Percentiles rank a stretch among this genome's conserved stretches.
These are phyloP conservation scores for Tetraselmis striata DNA, from an alignment of 139 green algal species.

Conservation along the genomic window DNA sequence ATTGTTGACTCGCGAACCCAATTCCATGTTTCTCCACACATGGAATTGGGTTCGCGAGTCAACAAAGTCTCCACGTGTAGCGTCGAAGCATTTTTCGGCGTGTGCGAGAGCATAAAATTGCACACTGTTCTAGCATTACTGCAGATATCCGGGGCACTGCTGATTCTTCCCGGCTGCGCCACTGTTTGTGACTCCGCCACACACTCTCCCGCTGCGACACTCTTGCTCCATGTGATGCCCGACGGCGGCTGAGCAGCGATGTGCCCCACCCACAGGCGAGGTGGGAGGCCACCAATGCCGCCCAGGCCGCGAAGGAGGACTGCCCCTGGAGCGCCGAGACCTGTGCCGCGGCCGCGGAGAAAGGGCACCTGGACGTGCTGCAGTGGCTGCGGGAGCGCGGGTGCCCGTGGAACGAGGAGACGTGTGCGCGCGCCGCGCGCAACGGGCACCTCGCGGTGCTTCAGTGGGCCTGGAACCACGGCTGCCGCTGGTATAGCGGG, in stretches of 20 bases:
- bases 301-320: neutral
- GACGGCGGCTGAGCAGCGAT: neutral
- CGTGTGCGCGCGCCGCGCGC: neutral
- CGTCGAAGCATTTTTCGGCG: too few relatives aligned
- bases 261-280: neutral
- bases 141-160: too few relatives aligned
- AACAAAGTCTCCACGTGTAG: too few relatives aligned
- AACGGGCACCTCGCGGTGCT: slow-evolving; percentile 3
- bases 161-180: too few relatives aligned
- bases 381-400: neutral
- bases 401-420: neutral
- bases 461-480: slow-evolving; percentile 4
- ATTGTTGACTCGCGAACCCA: too few relatives aligned
- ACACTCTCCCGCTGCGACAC: neutral
- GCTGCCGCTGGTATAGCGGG: slow-evolving; percentile 4
- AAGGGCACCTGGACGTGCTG: neutral
- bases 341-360: neutral
- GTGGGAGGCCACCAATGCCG: neutral
- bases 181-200: neutral
- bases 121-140: too few relatives aligned
- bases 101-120: too few relatives aligned
- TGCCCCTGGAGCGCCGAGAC: neutral
- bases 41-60: too few relatives aligned
- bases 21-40: too few relatives aligned
- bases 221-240: neutral